These are phyloP conservation scores for Colletotrichum lini DNA, from an alignment of 2,329 filamentous ascomycete species.

Conservation along the genomic window DNA sequence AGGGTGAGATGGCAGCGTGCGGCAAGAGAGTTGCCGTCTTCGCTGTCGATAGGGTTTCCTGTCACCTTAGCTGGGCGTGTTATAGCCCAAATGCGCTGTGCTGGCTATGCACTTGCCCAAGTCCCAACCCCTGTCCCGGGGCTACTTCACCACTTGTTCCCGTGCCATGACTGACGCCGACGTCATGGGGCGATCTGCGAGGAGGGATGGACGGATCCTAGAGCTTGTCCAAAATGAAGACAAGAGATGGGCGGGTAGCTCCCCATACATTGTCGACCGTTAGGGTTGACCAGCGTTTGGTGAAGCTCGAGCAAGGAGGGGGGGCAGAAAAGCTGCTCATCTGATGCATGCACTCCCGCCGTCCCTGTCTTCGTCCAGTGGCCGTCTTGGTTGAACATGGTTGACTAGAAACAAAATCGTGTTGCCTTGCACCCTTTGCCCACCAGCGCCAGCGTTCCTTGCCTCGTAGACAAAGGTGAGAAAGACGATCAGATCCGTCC, in stretches of 20 bases:
- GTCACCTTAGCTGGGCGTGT: constrained; percentile 25
- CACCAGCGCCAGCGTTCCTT: constrained; percentile 6
- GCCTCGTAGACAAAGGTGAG: constrained; percentile 18
- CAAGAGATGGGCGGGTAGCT: constrained; percentile 14
- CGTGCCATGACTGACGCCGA: constrained; percentile 36
- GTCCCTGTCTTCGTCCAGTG: constrained; percentile 1
- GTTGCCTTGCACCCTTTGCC: constrained; percentile 3
- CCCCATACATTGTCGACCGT: constrained; percentile 4
- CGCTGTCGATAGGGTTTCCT: constrained; percentile 28
- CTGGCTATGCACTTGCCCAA: constrained; percentile 35
- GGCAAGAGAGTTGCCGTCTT: constrained; percentile 29
- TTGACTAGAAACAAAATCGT: neutral
- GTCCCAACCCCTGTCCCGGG: constrained; percentile 34
- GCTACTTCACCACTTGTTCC: constrained; percentile 34
- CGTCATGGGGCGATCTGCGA: constrained; percentile 39
- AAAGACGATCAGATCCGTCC: constrained; percentile 21
- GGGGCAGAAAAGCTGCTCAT: constrained; percentile 34
- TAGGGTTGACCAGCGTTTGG: constrained; percentile 23
- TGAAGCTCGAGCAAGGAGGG: constrained; percentile 14
- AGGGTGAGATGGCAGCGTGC: constrained; percentile 16
- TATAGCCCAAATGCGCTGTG: constrained; percentile 37
- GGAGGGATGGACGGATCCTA: constrained; percentile 21
- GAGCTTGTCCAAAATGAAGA: neutral
- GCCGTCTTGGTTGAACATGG: constrained; percentile 1
- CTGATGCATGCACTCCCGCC: constrained; percentile 31